Conservation (phyloP, 2,329 filamentous ascomycete genomes). For the Monilinia laxa region DNA sequence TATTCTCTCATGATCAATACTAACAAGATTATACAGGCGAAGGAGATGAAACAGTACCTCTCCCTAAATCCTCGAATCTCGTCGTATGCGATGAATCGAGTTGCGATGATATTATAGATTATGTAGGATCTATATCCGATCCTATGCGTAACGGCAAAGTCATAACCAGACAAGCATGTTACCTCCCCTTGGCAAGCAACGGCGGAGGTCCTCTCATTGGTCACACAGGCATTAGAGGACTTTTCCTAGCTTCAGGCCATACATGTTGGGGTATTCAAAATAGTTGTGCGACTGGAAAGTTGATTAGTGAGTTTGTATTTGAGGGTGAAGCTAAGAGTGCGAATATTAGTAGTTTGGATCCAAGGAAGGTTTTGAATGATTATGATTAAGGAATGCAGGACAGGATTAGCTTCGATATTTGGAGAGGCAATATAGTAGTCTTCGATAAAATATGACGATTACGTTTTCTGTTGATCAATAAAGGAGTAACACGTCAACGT, state of each 20-base stretch:
- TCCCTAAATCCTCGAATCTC: conserved; percentile 73
- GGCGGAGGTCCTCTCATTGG: conserved; percentile 74
- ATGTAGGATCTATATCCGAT: conserved; percentile 66
- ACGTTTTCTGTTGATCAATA: no score
- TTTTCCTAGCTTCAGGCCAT: conserved; percentile 85
- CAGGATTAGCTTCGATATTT: background rate
- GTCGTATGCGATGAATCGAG: conserved; percentile 73
- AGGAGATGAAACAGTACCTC: conserved; percentile 70
- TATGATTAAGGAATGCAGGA: background rate
- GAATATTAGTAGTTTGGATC: conserved; percentile 64
- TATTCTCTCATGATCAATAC: background rate
- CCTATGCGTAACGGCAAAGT: conserved; percentile 67
- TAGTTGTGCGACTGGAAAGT: conserved; percentile 78
- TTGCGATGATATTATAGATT: conserved; percentile 83
- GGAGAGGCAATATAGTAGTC: background rate
- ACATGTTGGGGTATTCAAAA: conserved; percentile 99
- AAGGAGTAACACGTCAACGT: no score
- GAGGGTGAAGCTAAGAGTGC: conserved; percentile 70
- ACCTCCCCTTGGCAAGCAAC: conserved; percentile 63
- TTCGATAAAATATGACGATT: background rate
- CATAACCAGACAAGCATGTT: conserved; percentile 82
- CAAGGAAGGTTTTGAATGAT: conserved; percentile 51
- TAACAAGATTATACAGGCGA: conserved; percentile 53
- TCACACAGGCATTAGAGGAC: conserved; percentile 65
- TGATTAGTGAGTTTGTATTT: conserved; percentile 77